Conservation (phyloP, 768 basidiomycete genomes). For the Mycena capillaripes region DNA sequence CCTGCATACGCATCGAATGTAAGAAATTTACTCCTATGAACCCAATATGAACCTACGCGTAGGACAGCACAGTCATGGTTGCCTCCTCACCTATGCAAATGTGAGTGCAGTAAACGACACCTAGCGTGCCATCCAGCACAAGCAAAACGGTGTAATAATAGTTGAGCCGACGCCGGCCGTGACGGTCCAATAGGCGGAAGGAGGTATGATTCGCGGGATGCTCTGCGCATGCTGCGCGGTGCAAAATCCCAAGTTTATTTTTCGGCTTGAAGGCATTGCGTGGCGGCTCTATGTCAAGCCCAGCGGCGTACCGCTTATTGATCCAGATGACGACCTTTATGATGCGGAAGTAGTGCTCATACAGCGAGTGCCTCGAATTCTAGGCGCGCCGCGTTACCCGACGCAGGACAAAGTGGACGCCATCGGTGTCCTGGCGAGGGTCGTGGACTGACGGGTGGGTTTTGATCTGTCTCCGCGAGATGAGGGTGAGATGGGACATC, state of each 20-base stretch:
- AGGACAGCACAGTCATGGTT: slow-evolving; percentile 6
- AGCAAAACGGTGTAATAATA: slow-evolving; percentile 14
- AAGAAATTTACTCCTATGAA: too few relatives aligned
- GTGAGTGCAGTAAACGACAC: slow-evolving; percentile 23
- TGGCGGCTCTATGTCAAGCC: neutral
- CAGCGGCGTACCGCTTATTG: neutral
- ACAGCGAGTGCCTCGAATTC: too few relatives aligned
- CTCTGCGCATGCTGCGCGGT: neutral
- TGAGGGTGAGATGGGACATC: too few relatives aligned
- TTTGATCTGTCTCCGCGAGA: too few relatives aligned
- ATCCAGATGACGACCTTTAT: neutral
- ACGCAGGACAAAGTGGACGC: too few relatives aligned
- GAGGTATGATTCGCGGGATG: neutral
- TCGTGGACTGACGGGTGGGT: too few relatives aligned
- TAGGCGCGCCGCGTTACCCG: too few relatives aligned
- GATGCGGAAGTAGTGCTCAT: neutral
- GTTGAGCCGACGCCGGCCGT: neutral
- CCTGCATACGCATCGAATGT: too few relatives aligned
- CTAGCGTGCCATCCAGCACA: slow-evolving; percentile 24
- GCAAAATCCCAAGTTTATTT: neutral
- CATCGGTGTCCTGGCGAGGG: too few relatives aligned
- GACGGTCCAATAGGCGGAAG: slow-evolving; percentile 13
- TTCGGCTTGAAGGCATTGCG: neutral
- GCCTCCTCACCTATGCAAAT: neutral
- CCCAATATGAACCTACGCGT: too few relatives aligned